A percentile compares a stretch with the other conserved stretches of the same genome.
Conservation (phyloP, 139 green algal genomes). For the Bryopsis sp. region DNA sequence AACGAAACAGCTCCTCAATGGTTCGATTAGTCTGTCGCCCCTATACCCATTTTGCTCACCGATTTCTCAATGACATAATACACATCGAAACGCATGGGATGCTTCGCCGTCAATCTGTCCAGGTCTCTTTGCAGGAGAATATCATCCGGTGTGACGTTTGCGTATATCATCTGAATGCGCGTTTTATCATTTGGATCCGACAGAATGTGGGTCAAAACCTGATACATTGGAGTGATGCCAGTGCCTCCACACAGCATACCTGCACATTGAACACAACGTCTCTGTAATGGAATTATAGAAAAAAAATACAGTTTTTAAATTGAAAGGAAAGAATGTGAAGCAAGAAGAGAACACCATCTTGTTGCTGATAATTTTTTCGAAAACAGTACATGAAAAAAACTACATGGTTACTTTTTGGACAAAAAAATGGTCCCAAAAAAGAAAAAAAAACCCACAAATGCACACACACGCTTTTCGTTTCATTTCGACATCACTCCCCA, state of each 20-base stretch:
- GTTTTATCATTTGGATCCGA: constrained; percentile 65
- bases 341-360: constrained; percentile 13
- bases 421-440: too few relatives aligned
- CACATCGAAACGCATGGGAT: constrained; percentile 40
- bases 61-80: constrained; percentile 41
- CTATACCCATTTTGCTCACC: too few relatives aligned
- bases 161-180: constrained; percentile 71
- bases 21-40: too few relatives aligned
- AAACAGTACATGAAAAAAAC: not conserved
- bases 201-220: constrained; percentile 60
- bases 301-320: too few relatives aligned
- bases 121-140: constrained; percentile 77
- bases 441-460: too few relatives aligned
- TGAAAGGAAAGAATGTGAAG: not conserved
- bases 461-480: not conserved
- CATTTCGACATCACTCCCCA: constrained; percentile 5
- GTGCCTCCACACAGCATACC: constrained; percentile 93
- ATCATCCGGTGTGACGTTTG: constrained; percentile 78
- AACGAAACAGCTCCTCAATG: too few relatives aligned
- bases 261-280: constrained; percentile 29
- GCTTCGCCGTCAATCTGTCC: constrained; percentile 37
- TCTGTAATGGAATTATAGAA: too few relatives aligned
- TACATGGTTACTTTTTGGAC: too few relatives aligned
- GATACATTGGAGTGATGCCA: constrained; percentile 93
- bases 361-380: not conserved